Evolutionary conservation across 768 basidiomycete genomes (phyloP).

Genomic region (Amanita fuliginea): DNA sequence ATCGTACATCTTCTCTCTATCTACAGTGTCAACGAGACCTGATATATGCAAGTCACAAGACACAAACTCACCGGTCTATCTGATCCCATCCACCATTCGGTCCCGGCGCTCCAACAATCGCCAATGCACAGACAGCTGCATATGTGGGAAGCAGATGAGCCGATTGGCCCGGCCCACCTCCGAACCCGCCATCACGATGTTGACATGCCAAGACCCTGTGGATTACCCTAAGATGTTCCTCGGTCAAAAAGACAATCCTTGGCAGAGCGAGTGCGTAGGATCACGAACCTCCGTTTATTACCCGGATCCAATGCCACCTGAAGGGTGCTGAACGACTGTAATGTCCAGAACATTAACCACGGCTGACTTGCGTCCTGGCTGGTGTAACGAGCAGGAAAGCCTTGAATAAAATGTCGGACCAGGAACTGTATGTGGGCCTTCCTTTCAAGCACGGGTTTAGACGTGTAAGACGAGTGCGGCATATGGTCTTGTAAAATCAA

Average conservation of each 20-base stretch:
- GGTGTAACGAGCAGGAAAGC: constrained; percentile 69
- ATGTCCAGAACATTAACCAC: constrained; percentile 90
- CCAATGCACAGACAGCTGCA: constrained; percentile 74
- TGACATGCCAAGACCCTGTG: constrained; percentile 76
- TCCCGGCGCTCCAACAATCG: constrained; percentile 69
- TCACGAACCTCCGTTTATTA: constrained; percentile 63
- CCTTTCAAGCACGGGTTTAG: constrained; percentile 35
- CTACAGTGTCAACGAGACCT: neutral
- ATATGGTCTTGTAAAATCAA: constrained; percentile 44
- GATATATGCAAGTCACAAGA: neutral
- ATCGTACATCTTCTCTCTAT: constrained; percentile 64
- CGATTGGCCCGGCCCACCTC: constrained; percentile 82
- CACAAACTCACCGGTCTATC: constrained; percentile 55
- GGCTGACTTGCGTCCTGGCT: constrained; percentile 92
- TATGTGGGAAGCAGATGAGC: constrained; percentile 88
- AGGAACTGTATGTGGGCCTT: constrained; percentile 69
- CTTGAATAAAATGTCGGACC: constrained; percentile 58
- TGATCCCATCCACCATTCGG: constrained; percentile 76
- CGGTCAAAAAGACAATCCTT: neutral
- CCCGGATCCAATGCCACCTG: constrained; percentile 71
- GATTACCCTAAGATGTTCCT: constrained; percentile 42
- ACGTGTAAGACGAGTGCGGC: constrained; percentile 17
- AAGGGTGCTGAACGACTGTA: constrained; percentile 73
- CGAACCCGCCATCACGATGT: constrained; percentile 83
- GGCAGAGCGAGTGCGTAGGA: constrained; percentile 3